Conservation (phyloP, 2,329 filamentous ascomycete species). For the Colletotrichum sp. region DNA sequence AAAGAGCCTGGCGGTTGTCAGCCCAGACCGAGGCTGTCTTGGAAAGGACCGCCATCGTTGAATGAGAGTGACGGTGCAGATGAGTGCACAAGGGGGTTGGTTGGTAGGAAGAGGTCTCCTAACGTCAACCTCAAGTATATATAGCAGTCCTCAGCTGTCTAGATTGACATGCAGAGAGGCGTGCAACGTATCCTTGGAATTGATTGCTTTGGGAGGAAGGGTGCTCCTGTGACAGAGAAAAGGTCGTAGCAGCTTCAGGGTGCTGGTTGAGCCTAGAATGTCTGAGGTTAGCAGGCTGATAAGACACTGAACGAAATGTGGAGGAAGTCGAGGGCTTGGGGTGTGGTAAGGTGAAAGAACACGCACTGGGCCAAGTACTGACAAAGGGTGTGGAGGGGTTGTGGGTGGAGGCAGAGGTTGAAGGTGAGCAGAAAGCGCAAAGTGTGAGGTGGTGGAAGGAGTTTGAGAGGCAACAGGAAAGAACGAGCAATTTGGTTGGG, state of each 20-base stretch:
- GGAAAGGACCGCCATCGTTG: neutral
- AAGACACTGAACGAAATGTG: neutral
- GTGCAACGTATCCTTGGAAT: neutral
- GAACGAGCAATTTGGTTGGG: neutral
- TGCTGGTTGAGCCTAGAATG: neutral
- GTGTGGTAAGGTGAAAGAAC: neutral
- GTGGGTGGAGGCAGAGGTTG: neutral
- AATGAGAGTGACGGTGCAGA: neutral
- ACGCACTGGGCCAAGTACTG: neutral
- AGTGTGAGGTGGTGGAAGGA: too few species aligned
- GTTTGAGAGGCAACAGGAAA: neutral
- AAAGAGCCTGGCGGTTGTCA: conserved; percentile 62
- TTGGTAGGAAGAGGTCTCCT: neutral
- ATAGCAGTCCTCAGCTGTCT: neutral
- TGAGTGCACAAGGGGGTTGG: neutral
- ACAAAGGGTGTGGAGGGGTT: neutral
- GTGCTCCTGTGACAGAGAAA: neutral
- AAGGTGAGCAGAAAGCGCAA: neutral
- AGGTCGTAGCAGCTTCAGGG: neutral
- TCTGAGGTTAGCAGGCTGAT: neutral
- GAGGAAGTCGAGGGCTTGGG: neutral
- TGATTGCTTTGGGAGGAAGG: neutral
- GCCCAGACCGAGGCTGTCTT: conserved; percentile 53
- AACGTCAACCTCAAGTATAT: neutral
- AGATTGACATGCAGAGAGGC: neutral